Base-by-base conservation (phyloP, 495 filamentous ascomycete genomes). In the Aspergillus steynii region DNA sequence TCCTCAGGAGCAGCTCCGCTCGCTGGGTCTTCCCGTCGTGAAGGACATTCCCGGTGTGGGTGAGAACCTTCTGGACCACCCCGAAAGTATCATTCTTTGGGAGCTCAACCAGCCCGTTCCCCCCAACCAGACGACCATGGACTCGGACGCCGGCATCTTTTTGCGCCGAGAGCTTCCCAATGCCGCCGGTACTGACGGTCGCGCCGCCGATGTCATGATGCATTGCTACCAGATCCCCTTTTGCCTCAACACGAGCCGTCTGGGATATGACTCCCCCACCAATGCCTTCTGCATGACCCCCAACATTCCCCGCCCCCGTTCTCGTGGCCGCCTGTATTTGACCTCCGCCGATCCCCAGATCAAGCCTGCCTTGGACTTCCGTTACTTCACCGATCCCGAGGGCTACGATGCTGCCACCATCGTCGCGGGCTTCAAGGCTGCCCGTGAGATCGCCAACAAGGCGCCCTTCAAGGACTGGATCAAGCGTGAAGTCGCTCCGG, bases 261-360 rank as follows among this genome's bases (percentile, higher is more conserved):
- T 94, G 6, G 90, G 90, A 50, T 93, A 93, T 65, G 83, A 90
- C 66, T 79, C 77, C 20, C 88, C 89, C 31, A 77, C 87, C 32
- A 85, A 93, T 68, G 90, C 90, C 56, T 95, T 95, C 76, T 93
- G 90, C 83, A 93, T 95, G 90, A 93, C 90, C 53, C 91, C 91
- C 62, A 95, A 95, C 74, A 95, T 93, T 65, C 91, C 91, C 6
- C 87, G 90, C 4, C 88, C 91, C 20, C 83, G 88, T n/a, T 90
- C 86, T 29, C 82, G 86, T 28, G 91, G 91, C 53, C 82, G 84
- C 42, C 68, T 95, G 31, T 92, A 86, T 70, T 80, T 95, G 55
- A 90, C 85, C 32, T 88, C 86, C 28, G 71, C 83, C 5, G 87
- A 93, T 67, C 89, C 90, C 0, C 80, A 67, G 46, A 84, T 90